phyloP scores from a whole-genome alignment of 1,284 basidiomycete genomes.

The Papiliotrema terrestris region DNA sequence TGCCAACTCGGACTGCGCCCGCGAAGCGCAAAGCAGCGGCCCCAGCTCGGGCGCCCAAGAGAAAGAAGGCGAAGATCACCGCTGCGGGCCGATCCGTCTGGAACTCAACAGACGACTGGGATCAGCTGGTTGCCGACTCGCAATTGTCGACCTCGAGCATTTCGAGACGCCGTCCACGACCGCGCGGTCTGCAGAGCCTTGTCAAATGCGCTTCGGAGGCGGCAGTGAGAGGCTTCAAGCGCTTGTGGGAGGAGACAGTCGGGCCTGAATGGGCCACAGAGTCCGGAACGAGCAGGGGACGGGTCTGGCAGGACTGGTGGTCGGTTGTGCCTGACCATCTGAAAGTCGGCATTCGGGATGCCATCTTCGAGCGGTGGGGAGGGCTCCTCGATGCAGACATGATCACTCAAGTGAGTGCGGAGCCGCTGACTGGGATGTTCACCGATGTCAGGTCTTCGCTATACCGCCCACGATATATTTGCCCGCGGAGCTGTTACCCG shows the following conservation, averaged over 20 bases:
- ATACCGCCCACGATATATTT: constrained; percentile 19
- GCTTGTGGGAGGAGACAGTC: constrained; percentile 17
- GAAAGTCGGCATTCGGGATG: constrained; percentile 23
- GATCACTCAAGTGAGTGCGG: constrained; percentile 20
- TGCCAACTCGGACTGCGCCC: too few species aligned
- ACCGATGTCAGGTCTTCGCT: constrained; percentile 18
- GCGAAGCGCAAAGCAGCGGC: not conserved
- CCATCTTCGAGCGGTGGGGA: constrained; percentile 24
- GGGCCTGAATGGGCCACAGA: not conserved
- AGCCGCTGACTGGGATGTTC: not conserved
- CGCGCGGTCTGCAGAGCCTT: constrained; percentile 16
- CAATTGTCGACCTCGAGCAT: constrained; percentile 32
- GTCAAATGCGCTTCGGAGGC: constrained; percentile 13
- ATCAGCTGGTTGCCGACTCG: constrained; percentile 25
- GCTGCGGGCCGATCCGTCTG: constrained; percentile 18
- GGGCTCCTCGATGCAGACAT: constrained; percentile 15
- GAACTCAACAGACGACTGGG: constrained; percentile 33
- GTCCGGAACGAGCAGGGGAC: constrained; percentile 4
- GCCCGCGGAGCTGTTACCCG: constrained; percentile 19
- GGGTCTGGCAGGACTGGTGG: constrained; percentile 28
- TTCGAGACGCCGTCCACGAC: constrained; percentile 21
- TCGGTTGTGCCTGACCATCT: constrained; percentile 22
- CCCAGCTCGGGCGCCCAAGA: not conserved
- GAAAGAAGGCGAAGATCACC: not conserved
- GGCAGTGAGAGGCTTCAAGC: constrained; percentile 23